These are phyloP conservation scores for Clavaria fumosa DNA, from an alignment of 768 basidiomycete genomes.

Conservation along the genomic window DNA sequence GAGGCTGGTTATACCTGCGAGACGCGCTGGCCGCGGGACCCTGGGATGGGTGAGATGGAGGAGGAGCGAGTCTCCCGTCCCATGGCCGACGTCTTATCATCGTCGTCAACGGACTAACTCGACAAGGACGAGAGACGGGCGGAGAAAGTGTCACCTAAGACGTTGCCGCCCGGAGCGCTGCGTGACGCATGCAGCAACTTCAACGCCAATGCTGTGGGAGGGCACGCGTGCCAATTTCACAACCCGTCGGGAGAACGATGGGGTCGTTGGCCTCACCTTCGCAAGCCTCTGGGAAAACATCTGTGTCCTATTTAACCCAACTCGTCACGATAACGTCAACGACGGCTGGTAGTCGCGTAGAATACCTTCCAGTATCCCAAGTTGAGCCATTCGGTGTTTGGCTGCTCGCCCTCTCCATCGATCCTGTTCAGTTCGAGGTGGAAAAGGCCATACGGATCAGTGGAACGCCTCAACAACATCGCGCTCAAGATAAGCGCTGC, in stretches of 20 bases:
- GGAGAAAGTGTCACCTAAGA: constrained; percentile 30
- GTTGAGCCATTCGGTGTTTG: constrained; percentile 55
- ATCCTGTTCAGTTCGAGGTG: constrained; percentile 37
- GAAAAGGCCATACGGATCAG: constrained; percentile 44
- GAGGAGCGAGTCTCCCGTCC: constrained; percentile 50
- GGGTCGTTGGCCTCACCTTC: constrained; percentile 25
- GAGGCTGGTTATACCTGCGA: constrained; percentile 47
- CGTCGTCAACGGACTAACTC: constrained; percentile 1
- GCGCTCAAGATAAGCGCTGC: background rate
- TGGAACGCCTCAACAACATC: constrained; percentile 10
- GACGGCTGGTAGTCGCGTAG: constrained; percentile 7
- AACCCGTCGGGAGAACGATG: background rate
- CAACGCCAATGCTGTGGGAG: no score
- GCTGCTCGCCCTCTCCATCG: constrained; percentile 20
- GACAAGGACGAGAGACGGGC: constrained; percentile 1
- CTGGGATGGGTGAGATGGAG: constrained; percentile 32
- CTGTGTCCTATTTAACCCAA: constrained; percentile 23
- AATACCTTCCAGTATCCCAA: constrained; percentile 55
- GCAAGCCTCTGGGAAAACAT: constrained; percentile 41
- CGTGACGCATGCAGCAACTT: constrained; percentile 31
- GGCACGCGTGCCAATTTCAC: constrained; percentile 18
- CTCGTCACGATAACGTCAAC: background rate
- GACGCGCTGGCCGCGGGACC: constrained; percentile 28
- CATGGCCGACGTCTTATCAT: constrained; percentile 46
- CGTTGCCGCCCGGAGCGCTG: constrained; percentile 25